Conservation (phyloP, 1,284 basidiomycete species). For the Tilletiopsis washingtonensis region DNA sequence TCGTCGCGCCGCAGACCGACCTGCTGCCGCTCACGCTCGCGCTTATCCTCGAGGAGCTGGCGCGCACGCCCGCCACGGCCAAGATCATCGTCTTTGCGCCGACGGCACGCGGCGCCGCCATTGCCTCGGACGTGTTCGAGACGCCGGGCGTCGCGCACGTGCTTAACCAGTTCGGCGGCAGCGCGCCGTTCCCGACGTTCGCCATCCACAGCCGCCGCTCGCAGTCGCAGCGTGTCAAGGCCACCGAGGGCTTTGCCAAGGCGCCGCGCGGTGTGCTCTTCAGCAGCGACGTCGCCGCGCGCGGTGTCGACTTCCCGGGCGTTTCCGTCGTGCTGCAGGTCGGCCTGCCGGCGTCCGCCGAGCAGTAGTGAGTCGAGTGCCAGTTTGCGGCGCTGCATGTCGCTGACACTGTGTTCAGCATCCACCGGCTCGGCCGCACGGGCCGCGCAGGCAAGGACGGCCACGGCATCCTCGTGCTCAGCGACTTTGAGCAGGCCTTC, state of each 20-base stretch:
- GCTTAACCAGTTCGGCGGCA: conserved; percentile 8
- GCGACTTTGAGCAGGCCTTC: conserved; percentile 57
- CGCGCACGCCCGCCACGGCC: conserved; percentile 15
- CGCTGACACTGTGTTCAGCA: too few relatives aligned
- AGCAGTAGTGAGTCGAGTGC: too few relatives aligned
- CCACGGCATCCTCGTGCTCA: conserved; percentile 58
- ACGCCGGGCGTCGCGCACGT: conserved; percentile 10
- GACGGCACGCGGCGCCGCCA: conserved; percentile 60
- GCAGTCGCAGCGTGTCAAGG: conserved; percentile 19
- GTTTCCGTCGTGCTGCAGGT: conserved; percentile 58
- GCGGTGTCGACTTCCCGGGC: conserved; percentile 57
- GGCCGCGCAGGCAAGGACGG: conserved; percentile 53
- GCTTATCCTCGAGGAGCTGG: conserved; percentile 47
- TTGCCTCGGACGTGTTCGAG: conserved; percentile 54
- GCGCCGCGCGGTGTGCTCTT: conserved; percentile 61
- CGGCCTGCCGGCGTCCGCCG: conserved; percentile 39
- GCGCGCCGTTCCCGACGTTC: conserved; percentile 14
- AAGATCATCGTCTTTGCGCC: conserved; percentile 56
- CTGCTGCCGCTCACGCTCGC: conserved; percentile 52
- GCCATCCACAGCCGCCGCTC: conserved; percentile 33
- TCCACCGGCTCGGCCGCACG: conserved; percentile 53
- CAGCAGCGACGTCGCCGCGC: conserved; percentile 81
- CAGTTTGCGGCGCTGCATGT: too few relatives aligned
- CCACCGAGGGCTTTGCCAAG: conserved; percentile 52
- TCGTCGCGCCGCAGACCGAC: conserved; percentile 34